Evolutionary conservation across 768 basidiomycete genomes (phyloP), one percentile per base, ranked within the genome.

Genomic region (Tricholoma sp.): DNA sequence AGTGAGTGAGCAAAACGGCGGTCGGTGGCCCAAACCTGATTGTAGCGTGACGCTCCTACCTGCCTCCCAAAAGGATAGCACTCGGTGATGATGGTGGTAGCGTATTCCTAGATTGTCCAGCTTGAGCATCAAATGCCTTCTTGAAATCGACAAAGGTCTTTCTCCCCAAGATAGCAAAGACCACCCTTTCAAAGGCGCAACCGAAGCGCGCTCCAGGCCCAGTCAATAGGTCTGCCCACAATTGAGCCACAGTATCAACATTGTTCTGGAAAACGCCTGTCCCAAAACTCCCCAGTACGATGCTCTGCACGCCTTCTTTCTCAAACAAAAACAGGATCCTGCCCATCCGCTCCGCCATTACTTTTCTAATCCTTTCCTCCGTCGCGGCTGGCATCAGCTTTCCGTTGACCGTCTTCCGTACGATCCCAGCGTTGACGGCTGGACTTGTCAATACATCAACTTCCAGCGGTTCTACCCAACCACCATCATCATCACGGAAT

Each of bases 181-280:
- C 72, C 33, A 90, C 76, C 3, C 74, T 77, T 52, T 83, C 77
- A 65, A 91, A 91, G 0, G 79, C 77, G 29, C 73, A 57, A 58
- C 70, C 67, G 66, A 85, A 91, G n/a, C 82, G 72, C 29, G 83
- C 80, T 1, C 71, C 74, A 5, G 76, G 70, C 2, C 65, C 70
- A 3, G 69, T 70, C 44, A 91, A 68, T 29, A 88, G 68, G 53
- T 88, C 82, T 45, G 76, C 80, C 84, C 89, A 91, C 44, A 85
- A 76, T 33, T 66, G 70, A 5, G 85, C 88, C 13, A 91, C 77
- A 51, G 76, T 71, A 41, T 69, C 65, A 20, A 88, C 79, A 33
- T 77, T 72, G 68, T 91, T 91, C 54, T 74, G 75, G 70, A 90
- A 91, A 2, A 86, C 88, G 2, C 89, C 89, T 1, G 89, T 90